These are phyloP conservation scores for Ustilago trichophora DNA, from an alignment of 1,284 basidiomycete genomes.

Conservation along the genomic window DNA sequence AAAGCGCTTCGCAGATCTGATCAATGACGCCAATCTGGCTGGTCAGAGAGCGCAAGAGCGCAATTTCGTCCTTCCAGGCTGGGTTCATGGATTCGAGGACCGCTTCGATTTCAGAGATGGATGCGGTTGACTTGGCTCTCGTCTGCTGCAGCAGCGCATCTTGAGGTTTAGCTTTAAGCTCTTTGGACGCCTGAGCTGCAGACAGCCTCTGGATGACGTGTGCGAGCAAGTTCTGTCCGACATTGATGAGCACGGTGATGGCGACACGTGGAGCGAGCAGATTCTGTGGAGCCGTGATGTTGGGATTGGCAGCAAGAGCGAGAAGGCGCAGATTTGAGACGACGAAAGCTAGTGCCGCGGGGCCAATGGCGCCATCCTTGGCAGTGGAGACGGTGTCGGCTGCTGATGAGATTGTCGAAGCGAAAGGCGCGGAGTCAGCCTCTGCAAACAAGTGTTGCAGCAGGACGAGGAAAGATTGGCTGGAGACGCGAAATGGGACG, in stretches of 20 bases:
- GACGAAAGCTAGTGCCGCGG: conserved; percentile 20
- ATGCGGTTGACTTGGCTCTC: conserved; percentile 4
- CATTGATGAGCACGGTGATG: conserved; percentile 42
- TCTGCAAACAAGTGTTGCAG: conserved; percentile 18
- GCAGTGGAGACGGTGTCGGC: background rate
- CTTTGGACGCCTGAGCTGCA: conserved; percentile 9
- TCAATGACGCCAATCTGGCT: conserved; percentile 40
- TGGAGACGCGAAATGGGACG: conserved; percentile 14
- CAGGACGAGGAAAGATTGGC: conserved; percentile 15
- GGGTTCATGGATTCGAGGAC: conserved; percentile 40
- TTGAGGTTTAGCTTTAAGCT: conserved; percentile 11
- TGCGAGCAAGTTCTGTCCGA: conserved; percentile 27
- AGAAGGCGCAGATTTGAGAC: conserved; percentile 31
- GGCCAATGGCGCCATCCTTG: conserved; percentile 4
- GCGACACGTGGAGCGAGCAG: conserved; percentile 42
- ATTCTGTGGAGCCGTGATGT: conserved; percentile 24
- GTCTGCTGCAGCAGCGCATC: conserved; percentile 3
- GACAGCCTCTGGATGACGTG: conserved; percentile 18
- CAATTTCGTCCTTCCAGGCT: conserved; percentile 46
- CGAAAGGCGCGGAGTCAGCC: conserved; percentile 23
- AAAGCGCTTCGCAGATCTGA: conserved; percentile 16
- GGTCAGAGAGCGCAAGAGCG: conserved; percentile 30
- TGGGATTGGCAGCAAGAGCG: conserved; percentile 22
- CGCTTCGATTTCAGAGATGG: conserved; percentile 15
- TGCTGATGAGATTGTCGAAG: conserved; percentile 1